A percentile compares a stretch with the other conserved stretches of the same genome.
These are phyloP conservation scores for Hypoxylon sp. DNA, from an alignment of 2,329 filamentous ascomycete species.

Conservation along the genomic window DNA sequence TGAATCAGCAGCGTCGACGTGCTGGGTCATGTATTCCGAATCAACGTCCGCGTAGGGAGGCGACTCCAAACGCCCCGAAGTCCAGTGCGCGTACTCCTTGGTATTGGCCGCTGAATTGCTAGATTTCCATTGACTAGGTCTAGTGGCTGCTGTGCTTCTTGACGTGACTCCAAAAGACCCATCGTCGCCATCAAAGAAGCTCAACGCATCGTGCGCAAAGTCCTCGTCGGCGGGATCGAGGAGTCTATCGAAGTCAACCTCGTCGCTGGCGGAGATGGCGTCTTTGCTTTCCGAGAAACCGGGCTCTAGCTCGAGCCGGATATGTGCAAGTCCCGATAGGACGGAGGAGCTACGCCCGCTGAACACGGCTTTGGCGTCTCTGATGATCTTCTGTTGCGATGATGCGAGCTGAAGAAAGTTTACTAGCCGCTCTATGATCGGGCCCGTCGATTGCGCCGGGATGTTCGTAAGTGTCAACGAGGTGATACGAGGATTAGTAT, in stretches of 20 bases:
- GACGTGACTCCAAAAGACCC: constrained; percentile 29
- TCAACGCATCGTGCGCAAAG: constrained; percentile 9
- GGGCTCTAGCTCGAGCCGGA: constrained; percentile 63
- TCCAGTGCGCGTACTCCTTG: constrained; percentile 39
- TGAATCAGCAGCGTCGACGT: constrained; percentile 39
- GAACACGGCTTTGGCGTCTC: constrained; percentile 37
- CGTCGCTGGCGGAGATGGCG: constrained; percentile 44
- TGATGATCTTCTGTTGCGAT: constrained; percentile 58
- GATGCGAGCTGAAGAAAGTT: constrained; percentile 57
- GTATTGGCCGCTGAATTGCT: not conserved
- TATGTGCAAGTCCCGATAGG: constrained; percentile 59
- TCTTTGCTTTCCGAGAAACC: constrained; percentile 50
- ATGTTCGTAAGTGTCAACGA: constrained; percentile 63
- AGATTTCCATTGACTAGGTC: not conserved
- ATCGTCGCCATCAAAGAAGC: constrained; percentile 15
- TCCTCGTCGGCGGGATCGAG: constrained; percentile 45
- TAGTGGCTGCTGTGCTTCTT: constrained; percentile 4
- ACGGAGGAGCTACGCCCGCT: constrained; percentile 51
- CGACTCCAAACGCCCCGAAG: constrained; percentile 39
- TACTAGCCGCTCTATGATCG: constrained; percentile 56
- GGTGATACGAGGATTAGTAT: constrained; percentile 63
- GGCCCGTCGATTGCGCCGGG: constrained; percentile 61
- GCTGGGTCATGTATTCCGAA: constrained; percentile 40
- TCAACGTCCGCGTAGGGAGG: constrained; percentile 39
- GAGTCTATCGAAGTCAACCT: constrained; percentile 53